Base-by-base conservation (phyloP, 2,329 filamentous ascomycete species). In the Dryadomyces sulphureus region DNA sequence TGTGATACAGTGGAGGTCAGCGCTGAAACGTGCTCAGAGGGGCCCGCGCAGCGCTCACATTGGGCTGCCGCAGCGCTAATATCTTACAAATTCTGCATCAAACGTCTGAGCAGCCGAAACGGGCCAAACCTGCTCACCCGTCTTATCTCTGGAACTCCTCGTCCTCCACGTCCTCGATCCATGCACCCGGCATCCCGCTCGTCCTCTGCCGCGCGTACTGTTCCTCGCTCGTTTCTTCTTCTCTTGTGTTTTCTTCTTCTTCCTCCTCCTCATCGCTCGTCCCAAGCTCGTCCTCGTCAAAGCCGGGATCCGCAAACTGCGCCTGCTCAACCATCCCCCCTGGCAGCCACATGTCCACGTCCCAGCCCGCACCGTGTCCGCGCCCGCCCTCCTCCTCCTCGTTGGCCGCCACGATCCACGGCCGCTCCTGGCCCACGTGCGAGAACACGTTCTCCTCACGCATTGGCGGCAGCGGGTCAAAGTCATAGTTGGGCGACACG, bases 401-500 rank as follows among this genome's bases (percentile, higher is more conserved):
- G 21, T 42, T 41, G 38, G 32, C 43, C n/a, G 55, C 48, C 11
- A 57, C 52, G 7, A 54, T 38, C 69, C 69, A 75, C 0, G 69
- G 70, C 35, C 65, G 55, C 45, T 54, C 56, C 48, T 69, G 66
- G 24, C 60, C 60, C 9, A 62, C 54, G 48, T 63, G 58, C 0
- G 66, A 68, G 51, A 76, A 75, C 9, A 71, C 59, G 50, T 78
- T 77, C 8, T 70, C 63, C 16, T 64, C 62, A 34, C 75, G 64
- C 0, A 71, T 61, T 2, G 88, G 89, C 19, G 88, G 86, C 14
- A 94, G 65, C 1, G 87, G 87, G 57, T 94, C 89, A 20, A 86
- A 92, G 17, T 85, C 77, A 51, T 83, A 78, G 54, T 77, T 88
- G 2, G 80, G 79, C 41, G 78, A 68, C 30, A 70, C 66, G 17